phyloP scores from a whole-genome alignment of 2,329 filamentous ascomycete species.

The Lasiodiplodia sp. region DNA sequence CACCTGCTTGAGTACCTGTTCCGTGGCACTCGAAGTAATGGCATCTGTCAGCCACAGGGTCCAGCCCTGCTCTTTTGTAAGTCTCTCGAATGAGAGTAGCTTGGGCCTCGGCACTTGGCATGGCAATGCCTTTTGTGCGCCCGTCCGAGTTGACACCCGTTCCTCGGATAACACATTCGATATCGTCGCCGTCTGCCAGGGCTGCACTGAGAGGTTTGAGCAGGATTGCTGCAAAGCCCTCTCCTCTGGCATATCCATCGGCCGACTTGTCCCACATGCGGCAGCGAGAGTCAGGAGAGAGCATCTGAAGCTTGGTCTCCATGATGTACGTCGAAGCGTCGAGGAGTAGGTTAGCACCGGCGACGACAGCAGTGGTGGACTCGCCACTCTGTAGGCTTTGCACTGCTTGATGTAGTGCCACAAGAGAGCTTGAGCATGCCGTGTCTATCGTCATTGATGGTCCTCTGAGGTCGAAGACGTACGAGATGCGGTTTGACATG shows the following conservation, averaged over 20 bases:
- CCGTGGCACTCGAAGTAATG: conserved; percentile 49
- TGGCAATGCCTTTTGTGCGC: conserved; percentile 42
- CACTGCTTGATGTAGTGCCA: conserved; percentile 35
- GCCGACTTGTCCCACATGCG: conserved; percentile 36
- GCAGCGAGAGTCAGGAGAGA: conserved; percentile 43
- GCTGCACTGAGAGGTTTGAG: conserved; percentile 59
- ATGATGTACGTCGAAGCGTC: conserved; percentile 32
- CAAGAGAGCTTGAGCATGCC: conserved; percentile 38
- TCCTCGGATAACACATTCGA: conserved; percentile 46
- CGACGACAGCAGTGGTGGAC: not conserved
- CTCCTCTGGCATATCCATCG: conserved; percentile 36
- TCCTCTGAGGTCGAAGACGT: conserved; percentile 41
- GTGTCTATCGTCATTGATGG: conserved; percentile 40
- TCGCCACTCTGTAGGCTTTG: conserved; percentile 17
- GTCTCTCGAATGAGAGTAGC: conserved; percentile 41
- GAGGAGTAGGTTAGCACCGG: conserved; percentile 19
- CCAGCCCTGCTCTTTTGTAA: conserved; percentile 45
- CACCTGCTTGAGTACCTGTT: conserved; percentile 30
- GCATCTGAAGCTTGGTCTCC: conserved; percentile 32
- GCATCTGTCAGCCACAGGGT: conserved; percentile 34
- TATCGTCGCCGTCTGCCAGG: conserved; percentile 51
- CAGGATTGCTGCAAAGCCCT: conserved; percentile 57
- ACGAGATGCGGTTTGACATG: conserved; percentile 39
- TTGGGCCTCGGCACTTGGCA: conserved; percentile 38
- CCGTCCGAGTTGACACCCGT: conserved; percentile 45